phyloP scores from a whole-genome alignment of 108 stramenopile species.

The Licmophora abbreviata region DNA sequence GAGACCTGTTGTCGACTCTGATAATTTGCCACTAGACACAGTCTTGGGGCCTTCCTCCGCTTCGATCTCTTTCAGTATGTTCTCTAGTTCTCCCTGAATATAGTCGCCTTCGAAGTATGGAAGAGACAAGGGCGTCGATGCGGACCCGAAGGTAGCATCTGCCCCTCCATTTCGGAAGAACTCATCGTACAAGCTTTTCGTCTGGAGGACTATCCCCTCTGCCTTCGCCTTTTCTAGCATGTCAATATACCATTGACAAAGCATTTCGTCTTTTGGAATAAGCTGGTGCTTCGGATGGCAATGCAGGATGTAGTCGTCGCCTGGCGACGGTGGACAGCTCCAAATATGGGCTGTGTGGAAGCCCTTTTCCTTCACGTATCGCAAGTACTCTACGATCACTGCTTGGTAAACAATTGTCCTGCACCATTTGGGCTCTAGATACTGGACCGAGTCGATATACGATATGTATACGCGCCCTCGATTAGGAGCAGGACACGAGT shows the following conservation, averaged over 20 bases:
- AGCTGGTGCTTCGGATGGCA: constrained; percentile 73
- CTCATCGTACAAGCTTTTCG: constrained; percentile 77
- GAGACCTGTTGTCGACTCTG: constrained; percentile 34
- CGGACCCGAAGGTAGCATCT: constrained; percentile 12
- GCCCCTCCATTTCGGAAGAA: constrained; percentile 57
- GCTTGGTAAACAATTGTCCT: constrained; percentile 88
- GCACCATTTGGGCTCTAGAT: constrained; percentile 73
- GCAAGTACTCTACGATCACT: constrained; percentile 84
- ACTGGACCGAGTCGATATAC: constrained; percentile 94
- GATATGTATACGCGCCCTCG: constrained; percentile 90
- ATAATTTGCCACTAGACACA: constrained; percentile 9
- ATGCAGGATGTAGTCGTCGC: constrained; percentile 95
- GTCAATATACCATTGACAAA: constrained; percentile 84
- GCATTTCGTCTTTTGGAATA: constrained; percentile 82
- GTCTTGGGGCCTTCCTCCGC: constrained; percentile 31
- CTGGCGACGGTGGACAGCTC: constrained; percentile 95
- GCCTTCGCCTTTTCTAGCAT: constrained; percentile 78
- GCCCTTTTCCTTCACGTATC: constrained; percentile 88
- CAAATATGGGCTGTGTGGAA: constrained; percentile 97
- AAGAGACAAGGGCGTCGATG: constrained; percentile 41
- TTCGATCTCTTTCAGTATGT: constrained; percentile 64
- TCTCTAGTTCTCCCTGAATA: constrained; percentile 91
- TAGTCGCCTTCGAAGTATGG: constrained; percentile 97
- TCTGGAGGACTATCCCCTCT: constrained; percentile 66
- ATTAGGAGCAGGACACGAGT: constrained; percentile 89